Evolutionary conservation across 192 early-diverging fungal species (phyloP).

Genomic region (Coemansia reversa): DNA sequence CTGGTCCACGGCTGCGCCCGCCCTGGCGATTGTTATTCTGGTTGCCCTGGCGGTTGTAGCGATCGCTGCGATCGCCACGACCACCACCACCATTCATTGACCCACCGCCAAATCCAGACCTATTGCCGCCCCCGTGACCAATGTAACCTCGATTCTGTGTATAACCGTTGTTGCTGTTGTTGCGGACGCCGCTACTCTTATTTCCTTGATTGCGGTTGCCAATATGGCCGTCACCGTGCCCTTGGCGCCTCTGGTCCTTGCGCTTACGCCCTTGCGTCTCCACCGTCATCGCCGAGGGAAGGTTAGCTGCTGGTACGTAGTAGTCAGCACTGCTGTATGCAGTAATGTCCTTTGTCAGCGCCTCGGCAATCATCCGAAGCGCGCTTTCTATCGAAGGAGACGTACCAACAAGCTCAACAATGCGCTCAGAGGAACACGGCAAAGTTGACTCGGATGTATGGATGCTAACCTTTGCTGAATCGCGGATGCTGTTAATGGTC

Average conservation of each 20-base stretch:
- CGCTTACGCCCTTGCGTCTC: constrained; percentile 45
- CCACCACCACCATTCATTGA: constrained; percentile 2
- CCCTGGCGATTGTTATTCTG: constrained; percentile 21
- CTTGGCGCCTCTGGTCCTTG: constrained; percentile 26
- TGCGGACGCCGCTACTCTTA: constrained; percentile 15
- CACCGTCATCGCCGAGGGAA: constrained; percentile 53
- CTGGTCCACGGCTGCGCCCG: constrained; percentile 22
- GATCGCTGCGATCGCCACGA: constrained; percentile 21
- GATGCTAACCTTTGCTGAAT: constrained; percentile 35
- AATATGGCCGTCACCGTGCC: constrained; percentile 18
- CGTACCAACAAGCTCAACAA: constrained; percentile 38
- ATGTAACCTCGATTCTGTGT: constrained; percentile 6
- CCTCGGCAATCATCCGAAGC: constrained; percentile 24
- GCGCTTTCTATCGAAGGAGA: constrained; percentile 35
- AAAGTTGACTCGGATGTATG: constrained; percentile 49
- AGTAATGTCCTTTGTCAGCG: constrained; percentile 33
- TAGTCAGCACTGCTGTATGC: constrained; percentile 35
- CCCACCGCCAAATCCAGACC: constrained; percentile 3
- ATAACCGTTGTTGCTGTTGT: constrained; percentile 8
- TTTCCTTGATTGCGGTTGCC: constrained; percentile 15
- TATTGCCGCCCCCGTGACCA: neutral
- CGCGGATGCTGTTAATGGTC: constrained; percentile 51
- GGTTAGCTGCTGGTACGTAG: constrained; percentile 48
- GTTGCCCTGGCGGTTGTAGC: constrained; percentile 23
- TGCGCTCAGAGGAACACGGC: constrained; percentile 42